These are phyloP conservation scores for Neoascochyta sp. DNA, from an alignment of 2,329 filamentous ascomycete genomes.

Conservation along the genomic window DNA sequence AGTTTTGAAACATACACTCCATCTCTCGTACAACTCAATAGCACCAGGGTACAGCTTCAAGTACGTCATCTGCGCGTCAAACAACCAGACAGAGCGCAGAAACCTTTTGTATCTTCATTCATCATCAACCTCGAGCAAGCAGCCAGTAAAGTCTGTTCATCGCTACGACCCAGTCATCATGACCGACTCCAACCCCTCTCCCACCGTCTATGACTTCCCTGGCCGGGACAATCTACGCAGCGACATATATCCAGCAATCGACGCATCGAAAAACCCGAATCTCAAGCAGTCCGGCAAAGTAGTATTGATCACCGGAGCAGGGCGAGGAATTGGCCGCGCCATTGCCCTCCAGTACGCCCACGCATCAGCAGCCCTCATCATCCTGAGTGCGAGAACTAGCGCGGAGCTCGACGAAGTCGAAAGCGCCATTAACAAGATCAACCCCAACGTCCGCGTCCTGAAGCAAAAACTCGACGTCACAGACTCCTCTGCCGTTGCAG, in stretches of 20 bases:
- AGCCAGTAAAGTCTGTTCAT: too few species aligned
- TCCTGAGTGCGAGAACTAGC: slow-evolving; percentile 52
- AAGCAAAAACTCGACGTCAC: slow-evolving; percentile 46
- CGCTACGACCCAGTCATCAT: too few species aligned
- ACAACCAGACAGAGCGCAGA: too few species aligned
- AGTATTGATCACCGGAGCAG: slow-evolving; percentile 55
- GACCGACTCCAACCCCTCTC: too few species aligned
- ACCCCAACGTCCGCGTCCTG: slow-evolving; percentile 43
- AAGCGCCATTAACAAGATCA: slow-evolving; percentile 37
- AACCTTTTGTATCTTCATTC: too few species aligned
- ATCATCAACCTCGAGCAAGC: too few species aligned
- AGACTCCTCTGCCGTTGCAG: slow-evolving; percentile 35
- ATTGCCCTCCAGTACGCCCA: slow-evolving; percentile 55
- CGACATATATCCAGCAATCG: slow-evolving; percentile 55
- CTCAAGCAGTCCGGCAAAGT: slow-evolving; percentile 38
- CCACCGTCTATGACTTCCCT: slow-evolving; percentile 14
- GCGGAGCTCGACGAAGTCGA: slow-evolving; percentile 36
- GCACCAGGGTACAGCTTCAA: too few species aligned
- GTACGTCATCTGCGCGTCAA: too few species aligned
- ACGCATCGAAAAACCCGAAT: slow-evolving; percentile 36
- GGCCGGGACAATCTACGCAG: slow-evolving; percentile 32
- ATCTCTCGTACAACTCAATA: too few species aligned
- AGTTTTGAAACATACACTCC: too few species aligned
- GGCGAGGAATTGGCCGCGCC: slow-evolving; percentile 53
- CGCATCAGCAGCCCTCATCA: slow-evolving; percentile 52